phyloP scores from a whole-genome alignment of 1,139 yeast species.

The Kodamaea plutei region DNA sequence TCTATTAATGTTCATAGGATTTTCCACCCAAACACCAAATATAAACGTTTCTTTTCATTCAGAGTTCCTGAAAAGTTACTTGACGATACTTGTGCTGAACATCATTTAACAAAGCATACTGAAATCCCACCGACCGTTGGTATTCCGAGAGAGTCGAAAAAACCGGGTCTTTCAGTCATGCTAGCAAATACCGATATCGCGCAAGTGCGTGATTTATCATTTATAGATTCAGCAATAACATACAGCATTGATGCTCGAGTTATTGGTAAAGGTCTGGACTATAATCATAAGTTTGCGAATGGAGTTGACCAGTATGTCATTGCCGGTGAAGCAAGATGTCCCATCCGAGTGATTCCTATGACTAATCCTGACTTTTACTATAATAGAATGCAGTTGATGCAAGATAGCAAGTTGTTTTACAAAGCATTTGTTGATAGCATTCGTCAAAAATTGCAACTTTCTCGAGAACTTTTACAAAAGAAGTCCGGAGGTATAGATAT shows the following conservation, averaged over 20 bases:
- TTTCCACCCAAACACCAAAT: conserved; percentile 28
- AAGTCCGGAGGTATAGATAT: too few relatives aligned
- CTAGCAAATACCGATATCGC: conserved; percentile 18
- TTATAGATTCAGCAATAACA: conserved; percentile 30
- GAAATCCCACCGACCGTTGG: conserved; percentile 41
- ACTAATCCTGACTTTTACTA: conserved; percentile 22
- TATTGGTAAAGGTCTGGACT: conserved; percentile 40
- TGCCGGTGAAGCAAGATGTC: conserved; percentile 31
- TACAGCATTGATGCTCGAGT: conserved; percentile 40
- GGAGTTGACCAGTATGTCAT: conserved; percentile 34
- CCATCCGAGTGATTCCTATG: conserved; percentile 36
- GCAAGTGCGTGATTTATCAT: conserved; percentile 29
- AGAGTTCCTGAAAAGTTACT: conserved; percentile 36
- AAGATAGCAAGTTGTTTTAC: conserved; percentile 28
- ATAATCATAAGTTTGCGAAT: conserved; percentile 13
- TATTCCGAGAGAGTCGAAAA: conserved; percentile 15
- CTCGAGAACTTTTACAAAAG: conserved; percentile 16
- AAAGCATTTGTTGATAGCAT: conserved; percentile 36
- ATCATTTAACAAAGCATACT: conserved; percentile 31
- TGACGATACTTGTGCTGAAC: conserved; percentile 37
- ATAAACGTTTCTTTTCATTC: conserved; percentile 42
- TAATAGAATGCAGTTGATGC: conserved; percentile 16
- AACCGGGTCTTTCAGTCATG: conserved; percentile 13
- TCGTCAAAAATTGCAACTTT: conserved; percentile 28
- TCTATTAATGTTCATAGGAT: conserved; percentile 30